Evolutionary conservation across 1,284 basidiomycete genomes (phyloP).

Genomic region (Fomitopsis pinicola): DNA sequence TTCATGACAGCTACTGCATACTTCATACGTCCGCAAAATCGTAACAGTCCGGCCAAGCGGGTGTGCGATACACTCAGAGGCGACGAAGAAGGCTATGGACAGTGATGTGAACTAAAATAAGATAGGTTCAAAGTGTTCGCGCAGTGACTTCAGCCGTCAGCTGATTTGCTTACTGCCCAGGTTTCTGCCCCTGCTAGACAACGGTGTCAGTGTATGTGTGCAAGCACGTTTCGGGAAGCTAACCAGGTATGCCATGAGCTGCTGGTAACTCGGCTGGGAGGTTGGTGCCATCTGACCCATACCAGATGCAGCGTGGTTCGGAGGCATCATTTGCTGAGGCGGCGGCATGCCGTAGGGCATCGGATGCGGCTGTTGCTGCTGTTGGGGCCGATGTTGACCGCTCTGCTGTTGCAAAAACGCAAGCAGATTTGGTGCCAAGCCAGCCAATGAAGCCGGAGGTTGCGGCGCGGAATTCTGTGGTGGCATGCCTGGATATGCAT

Average conservation of each 20-base stretch:
- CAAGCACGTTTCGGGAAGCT: conserved; percentile 2
- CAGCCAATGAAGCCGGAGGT: conserved; percentile 8
- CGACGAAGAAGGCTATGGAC: conserved; percentile 10
- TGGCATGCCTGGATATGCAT: conserved; percentile 14
- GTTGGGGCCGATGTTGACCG: conserved; percentile 10
- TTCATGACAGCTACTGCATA: not conserved
- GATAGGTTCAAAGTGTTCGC: conserved; percentile 3
- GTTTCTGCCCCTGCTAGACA: conserved; percentile 22
- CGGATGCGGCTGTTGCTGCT: conserved; percentile 8
- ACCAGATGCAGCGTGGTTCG: conserved; percentile 18
- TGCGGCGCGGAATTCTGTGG: conserved; percentile 14
- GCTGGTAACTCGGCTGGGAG: conserved; percentile 21
- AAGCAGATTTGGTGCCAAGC: conserved; percentile 26
- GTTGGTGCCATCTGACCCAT: conserved; percentile 17
- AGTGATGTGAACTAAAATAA: conserved; percentile 10
- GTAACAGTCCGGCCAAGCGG: not conserved
- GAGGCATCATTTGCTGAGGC: conserved; percentile 16
- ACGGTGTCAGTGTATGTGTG: too few species aligned
- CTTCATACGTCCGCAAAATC: not conserved
- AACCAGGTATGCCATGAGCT: conserved; percentile 29
- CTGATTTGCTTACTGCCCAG: conserved; percentile 8
- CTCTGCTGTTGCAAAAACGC: conserved; percentile 24
- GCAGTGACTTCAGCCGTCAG: not conserved
- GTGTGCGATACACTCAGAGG: conserved; percentile 4
- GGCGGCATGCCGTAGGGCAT: conserved; percentile 25